Evolutionary conservation across 495 filamentous ascomycete species (phyloP), one percentile per base, ranked within the genome.

Genomic region (Lasiosphaeris hirsuta): DNA sequence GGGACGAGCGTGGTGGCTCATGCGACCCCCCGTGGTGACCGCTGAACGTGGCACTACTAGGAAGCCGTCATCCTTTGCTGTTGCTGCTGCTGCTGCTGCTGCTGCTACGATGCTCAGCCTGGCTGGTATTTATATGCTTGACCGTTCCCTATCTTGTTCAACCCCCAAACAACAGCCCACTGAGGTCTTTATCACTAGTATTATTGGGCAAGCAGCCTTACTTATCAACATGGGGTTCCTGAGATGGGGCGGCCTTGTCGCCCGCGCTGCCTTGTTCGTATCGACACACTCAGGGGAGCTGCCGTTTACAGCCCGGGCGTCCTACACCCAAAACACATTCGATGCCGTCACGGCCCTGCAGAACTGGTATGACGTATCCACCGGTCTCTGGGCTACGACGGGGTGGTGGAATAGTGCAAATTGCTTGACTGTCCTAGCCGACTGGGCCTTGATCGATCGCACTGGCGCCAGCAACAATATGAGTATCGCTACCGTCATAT

Each of bases 341-440:
- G 56, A 67, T 15, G 82, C 73, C 6, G 62, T 83, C 46, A 63
- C 71, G 23, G 66, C 76, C 9, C 76, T 90, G 2, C 85, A 89
- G 60, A 54, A 44, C 19, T 90, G 84, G 83, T 90, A 90, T 59
- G 80, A 88, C 64, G 50, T 56, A 3, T 60, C 60, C 7, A 86
- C 77, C 0, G 87, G 87, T 13, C 71, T 89, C 10, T 90, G 85
- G 84, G 66, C 82, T 58, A 85, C 81, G 0, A 77, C 74, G 23
- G 84, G 84, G 1, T 92, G 88, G 88, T 92, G 88, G 88, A 88
- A 90, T 69, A 82, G 80, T 39, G 88, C 84, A 54, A 92, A 90
- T 66, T 79, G 76, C 53, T 68, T 90, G 57, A 88, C 85, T 2
- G 74, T 78, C 19, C 65, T 89, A 38, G 82, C 78, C 58, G 84